Evolutionary conservation across 257 asterid genomes (phyloP).

Genomic region (Eustoma russellianum): DNA sequence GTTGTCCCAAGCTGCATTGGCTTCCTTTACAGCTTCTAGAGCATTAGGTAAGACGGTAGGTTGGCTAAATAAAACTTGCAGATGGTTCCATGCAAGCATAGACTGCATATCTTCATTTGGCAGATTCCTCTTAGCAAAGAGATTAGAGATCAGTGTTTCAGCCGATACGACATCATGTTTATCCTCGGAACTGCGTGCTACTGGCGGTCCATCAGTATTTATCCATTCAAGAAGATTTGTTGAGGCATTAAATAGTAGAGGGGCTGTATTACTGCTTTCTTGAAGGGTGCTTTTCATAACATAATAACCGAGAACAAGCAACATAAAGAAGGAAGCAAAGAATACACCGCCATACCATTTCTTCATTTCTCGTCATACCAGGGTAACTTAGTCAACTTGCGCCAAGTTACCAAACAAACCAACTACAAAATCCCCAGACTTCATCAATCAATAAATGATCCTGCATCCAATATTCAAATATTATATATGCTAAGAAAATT

Average conservation of each 20-base stretch:
- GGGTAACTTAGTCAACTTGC: slow-evolving; percentile 20
- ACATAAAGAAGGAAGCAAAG: slow-evolving; percentile 52
- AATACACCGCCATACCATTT: slow-evolving; percentile 70
- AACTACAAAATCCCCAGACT: slow-evolving; percentile 12
- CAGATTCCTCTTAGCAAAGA: slow-evolving; percentile 45
- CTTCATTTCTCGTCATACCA: slow-evolving; percentile 65
- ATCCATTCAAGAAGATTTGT: slow-evolving; percentile 94
- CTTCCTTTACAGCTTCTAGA: slow-evolving; percentile 75
- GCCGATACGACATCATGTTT: slow-evolving; percentile 48
- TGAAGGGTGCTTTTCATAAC: slow-evolving; percentile 50
- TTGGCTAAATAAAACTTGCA: slow-evolving; percentile 39
- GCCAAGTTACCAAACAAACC: slow-evolving; percentile 14
- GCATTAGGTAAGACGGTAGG: slow-evolving; percentile 82
- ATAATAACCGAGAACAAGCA: slow-evolving; percentile 53
- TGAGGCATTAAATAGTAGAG: slow-evolving; percentile 33
- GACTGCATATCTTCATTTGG: slow-evolving; percentile 50
- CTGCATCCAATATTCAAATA: slow-evolving; percentile 25
- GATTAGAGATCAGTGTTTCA: slow-evolving; percentile 30
- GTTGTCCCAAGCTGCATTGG: slow-evolving; percentile 72
- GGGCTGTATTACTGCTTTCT: slow-evolving; percentile 40
- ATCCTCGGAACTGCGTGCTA: slow-evolving; percentile 40
- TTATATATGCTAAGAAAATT: not conserved
- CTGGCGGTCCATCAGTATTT: slow-evolving; percentile 41
- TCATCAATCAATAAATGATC: slow-evolving; percentile 13
- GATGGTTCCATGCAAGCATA: slow-evolving; percentile 66